Evolutionary conservation across 169 alveolate species (phyloP).

Genomic region (Miamiensis avidus): DNA sequence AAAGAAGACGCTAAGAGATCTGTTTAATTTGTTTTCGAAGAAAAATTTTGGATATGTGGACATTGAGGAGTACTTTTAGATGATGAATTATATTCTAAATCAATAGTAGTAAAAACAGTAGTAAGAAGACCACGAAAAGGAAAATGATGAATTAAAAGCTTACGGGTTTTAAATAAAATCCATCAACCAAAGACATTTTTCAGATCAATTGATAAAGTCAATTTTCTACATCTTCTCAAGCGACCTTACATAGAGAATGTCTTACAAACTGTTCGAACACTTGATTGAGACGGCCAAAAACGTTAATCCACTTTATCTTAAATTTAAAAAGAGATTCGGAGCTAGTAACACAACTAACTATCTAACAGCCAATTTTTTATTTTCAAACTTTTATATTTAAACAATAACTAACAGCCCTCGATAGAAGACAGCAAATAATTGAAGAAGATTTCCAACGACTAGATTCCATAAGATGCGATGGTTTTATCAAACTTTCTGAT

Average conservation of each 20-base stretch:
- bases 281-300: neutral
- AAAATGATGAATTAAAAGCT: too few relatives aligned
- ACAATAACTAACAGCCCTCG: neutral
- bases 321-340: constrained; percentile 21
- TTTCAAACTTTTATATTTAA: neutral
- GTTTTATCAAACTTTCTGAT: neutral
- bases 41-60: constrained; percentile 14
- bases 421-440: neutral
- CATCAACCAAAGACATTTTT: too few relatives aligned
- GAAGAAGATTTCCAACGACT: constrained; percentile 19
- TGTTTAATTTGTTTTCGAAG: constrained; percentile 11
- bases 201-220: constrained; percentile 2
- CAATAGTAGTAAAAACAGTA: too few relatives aligned
- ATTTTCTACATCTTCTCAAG: constrained; percentile 10
- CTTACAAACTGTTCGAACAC: constrained; percentile 10
- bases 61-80: neutral
- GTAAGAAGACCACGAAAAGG: neutral
- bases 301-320: constrained; percentile 10
- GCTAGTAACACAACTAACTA: too few relatives aligned
- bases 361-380: neutral
- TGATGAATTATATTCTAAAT: constrained; percentile 15
- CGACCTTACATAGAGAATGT: neutral
- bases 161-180: too few relatives aligned
- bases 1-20: constrained; percentile 8
- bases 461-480: neutral